Percentiles rank a stretch among this genome's conserved stretches.
Evolutionary conservation across 305 asterid genomes (phyloP).

Genomic region (Fraxinus dipetala): DNA sequence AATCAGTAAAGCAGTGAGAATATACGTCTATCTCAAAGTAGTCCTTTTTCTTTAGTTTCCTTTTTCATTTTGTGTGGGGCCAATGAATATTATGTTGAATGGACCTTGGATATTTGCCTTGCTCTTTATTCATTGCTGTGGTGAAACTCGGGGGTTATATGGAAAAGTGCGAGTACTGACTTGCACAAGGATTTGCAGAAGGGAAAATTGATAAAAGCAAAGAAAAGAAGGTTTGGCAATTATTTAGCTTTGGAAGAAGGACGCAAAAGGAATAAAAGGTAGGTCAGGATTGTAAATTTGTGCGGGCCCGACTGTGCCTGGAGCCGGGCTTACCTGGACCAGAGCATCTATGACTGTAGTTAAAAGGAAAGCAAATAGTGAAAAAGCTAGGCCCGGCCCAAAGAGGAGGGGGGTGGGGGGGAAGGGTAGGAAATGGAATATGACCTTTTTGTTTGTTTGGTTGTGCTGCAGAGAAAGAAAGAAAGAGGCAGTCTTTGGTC

Average conservation of each 20-base stretch:
- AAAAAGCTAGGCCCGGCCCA: neutral
- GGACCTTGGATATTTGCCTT: conserved; percentile 13
- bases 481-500: conserved; percentile 41
- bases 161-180: conserved; percentile 34
- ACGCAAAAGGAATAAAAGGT: conserved; percentile 51
- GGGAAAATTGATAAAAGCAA: conserved; percentile 37
- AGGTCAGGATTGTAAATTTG: conserved; percentile 16
- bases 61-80: conserved; percentile 24
- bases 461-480: conserved; percentile 43
- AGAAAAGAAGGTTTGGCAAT: conserved; percentile 57
- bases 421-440: conserved; percentile 29
- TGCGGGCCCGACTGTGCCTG: neutral
- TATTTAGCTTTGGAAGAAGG: conserved; percentile 49
- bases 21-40: conserved; percentile 27
- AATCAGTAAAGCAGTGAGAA: conserved; percentile 20
- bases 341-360: neutral
- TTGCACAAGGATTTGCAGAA: conserved; percentile 60
- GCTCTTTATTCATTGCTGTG: conserved; percentile 44
- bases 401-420: conserved; percentile 19
- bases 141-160: conserved; percentile 27
- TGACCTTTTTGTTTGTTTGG: conserved; percentile 62
- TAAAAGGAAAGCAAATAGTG: neutral
- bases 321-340: neutral
- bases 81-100: conserved; percentile 27
- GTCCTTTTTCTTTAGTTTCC: conserved; percentile 22